These are phyloP conservation scores for Pachysolen tannophilus DNA, from an alignment of 805 yeast genomes.

Conservation along the genomic window DNA sequence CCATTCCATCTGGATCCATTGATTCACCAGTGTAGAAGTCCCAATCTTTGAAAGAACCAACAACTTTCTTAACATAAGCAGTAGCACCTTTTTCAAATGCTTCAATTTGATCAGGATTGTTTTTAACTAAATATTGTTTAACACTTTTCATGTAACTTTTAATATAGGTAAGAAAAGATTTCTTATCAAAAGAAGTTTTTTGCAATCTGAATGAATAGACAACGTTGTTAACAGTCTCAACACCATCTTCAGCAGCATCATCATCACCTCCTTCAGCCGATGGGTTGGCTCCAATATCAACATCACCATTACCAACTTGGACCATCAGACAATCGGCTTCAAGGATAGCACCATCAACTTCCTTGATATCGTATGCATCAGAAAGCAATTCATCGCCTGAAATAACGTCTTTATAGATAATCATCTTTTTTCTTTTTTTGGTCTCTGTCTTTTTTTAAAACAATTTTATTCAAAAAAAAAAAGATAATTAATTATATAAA, in stretches of 20 bases:
- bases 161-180: slow-evolving; percentile 92
- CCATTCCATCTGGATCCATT: slow-evolving; percentile 99
- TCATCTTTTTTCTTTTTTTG: slow-evolving; percentile 17
- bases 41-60: slow-evolving; percentile 96
- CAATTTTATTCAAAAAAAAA: background rate
- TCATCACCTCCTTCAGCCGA: slow-evolving; percentile 92
- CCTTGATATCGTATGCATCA: slow-evolving; percentile 87
- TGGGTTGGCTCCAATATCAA: slow-evolving; percentile 99
- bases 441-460: too few relatives aligned
- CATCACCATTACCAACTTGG: slow-evolving; percentile 75
- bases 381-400: slow-evolving; percentile 95
- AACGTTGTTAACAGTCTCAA: slow-evolving; percentile 93
- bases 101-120: slow-evolving; percentile 79
- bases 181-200: slow-evolving; percentile 94
- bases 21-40: slow-evolving; percentile 99
- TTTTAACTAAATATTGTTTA: slow-evolving; percentile 86
- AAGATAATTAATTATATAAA: background rate
- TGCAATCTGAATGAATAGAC: slow-evolving; percentile 98
- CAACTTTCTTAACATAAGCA: slow-evolving; percentile 91
- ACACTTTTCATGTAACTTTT: slow-evolving; percentile 98
- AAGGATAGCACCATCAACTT: slow-evolving; percentile 85
- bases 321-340: slow-evolving; percentile 97
- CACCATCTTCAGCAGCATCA: slow-evolving; percentile 56
- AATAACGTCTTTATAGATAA: slow-evolving; percentile 63
- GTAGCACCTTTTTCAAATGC: slow-evolving; percentile 96